phyloP scores from a whole-genome alignment of 2,329 filamentous ascomycete species.

The Verticillium dahliae region DNA sequence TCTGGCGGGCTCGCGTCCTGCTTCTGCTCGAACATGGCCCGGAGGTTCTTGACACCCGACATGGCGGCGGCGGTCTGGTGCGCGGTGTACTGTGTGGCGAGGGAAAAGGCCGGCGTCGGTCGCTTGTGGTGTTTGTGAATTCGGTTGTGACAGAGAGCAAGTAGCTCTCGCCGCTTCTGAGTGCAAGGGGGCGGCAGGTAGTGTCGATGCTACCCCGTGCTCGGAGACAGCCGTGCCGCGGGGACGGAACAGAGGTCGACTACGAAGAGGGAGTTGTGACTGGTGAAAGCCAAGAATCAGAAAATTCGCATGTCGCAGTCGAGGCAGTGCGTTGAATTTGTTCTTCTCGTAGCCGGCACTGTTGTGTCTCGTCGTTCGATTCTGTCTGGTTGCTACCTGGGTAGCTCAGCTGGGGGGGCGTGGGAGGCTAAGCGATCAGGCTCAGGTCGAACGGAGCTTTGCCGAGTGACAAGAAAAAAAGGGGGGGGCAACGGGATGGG shows the following conservation, averaged over 20 bases:
- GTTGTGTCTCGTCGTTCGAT: not conserved
- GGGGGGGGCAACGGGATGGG: not conserved
- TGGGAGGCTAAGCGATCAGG: not conserved
- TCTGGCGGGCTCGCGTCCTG: slow-evolving; percentile 53
- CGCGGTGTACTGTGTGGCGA: not conserved
- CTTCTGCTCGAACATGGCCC: slow-evolving; percentile 75
- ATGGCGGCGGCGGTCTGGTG: slow-evolving; percentile 33
- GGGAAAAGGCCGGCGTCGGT: not conserved
- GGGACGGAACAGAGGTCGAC: not conserved
- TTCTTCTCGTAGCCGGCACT: not conserved
- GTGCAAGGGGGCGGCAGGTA: not conserved
- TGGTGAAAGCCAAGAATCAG: not conserved
- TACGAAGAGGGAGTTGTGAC: not conserved
- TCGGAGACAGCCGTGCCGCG: not conserved
- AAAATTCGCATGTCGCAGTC: not conserved
- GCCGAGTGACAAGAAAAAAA: not conserved
- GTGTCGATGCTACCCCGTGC: not conserved
- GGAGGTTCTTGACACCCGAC: slow-evolving; percentile 67
- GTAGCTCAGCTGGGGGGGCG: not conserved
- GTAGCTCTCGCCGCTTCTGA: not conserved
- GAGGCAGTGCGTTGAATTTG: not conserved
- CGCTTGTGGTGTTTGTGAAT: not conserved
- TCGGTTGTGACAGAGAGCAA: not conserved
- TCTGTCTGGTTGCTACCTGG: not conserved
- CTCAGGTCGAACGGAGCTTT: not conserved